Percentiles rank a stretch among this genome's conserved stretches.
These are phyloP conservation scores for Epichloe amarillans DNA, from an alignment of 2,329 filamentous ascomycete species.

Conservation along the genomic window DNA sequence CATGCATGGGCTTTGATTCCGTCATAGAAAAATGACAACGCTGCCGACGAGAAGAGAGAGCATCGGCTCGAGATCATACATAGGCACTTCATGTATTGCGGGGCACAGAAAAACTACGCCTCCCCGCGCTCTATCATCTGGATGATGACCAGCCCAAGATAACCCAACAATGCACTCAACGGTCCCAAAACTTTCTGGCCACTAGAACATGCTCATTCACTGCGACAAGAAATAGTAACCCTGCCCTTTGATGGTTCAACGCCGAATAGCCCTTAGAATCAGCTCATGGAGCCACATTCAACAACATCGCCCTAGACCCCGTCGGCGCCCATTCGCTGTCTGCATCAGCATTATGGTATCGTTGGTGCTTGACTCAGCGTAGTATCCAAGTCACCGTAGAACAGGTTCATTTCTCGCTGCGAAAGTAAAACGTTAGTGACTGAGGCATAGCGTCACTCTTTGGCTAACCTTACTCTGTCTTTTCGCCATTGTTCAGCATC, in stretches of 20 bases:
- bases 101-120: conserved; percentile 1
- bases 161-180: conserved; percentile 17
- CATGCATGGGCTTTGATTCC: too few species aligned
- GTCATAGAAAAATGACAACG: too few species aligned
- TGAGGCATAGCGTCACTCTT: conserved; percentile 5
- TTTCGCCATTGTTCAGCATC: conserved; percentile 49
- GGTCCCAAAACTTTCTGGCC: conserved; percentile 12
- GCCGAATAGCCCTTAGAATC: conserved; percentile 14
- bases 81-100: neutral
- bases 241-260: conserved; percentile 18
- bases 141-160: conserved; percentile 7
- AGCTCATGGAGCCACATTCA: conserved; percentile 9
- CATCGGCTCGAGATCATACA: neutral
- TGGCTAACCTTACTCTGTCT: conserved; percentile 45
- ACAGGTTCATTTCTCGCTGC: conserved; percentile 48
- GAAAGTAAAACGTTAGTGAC: conserved; percentile 5
- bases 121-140: conserved; percentile 6
- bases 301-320: conserved; percentile 4
- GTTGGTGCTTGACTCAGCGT: conserved; percentile 21
- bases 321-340: neutral
- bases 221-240: conserved; percentile 16
- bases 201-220: conserved; percentile 17
- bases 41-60: neutral
- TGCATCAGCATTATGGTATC: conserved; percentile 11
- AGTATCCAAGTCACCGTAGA: conserved; percentile 49